Conservation (phyloP, 2,329 filamentous ascomycete species). For the Thelonectria rubi region DNA sequence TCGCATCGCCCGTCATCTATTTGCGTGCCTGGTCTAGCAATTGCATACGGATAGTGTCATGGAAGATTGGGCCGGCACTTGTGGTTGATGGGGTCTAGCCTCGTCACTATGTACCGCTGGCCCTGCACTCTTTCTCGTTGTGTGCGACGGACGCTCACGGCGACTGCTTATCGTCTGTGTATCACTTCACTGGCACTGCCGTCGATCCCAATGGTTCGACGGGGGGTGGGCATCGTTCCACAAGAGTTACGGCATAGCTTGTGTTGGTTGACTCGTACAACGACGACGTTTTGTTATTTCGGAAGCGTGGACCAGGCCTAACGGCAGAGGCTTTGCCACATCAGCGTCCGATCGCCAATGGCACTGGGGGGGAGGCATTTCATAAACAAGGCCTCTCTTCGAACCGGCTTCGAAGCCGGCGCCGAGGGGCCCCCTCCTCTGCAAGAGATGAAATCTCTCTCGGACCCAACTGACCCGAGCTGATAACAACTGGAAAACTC, state of each 20-base stretch:
- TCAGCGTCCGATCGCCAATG: conserved; percentile 9
- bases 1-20: conserved; percentile 2
- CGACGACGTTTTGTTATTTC: background rate
- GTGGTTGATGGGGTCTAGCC: conserved; percentile 5
- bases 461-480: conserved; percentile 14
- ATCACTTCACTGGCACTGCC: background rate
- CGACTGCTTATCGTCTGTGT: too few species aligned
- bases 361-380: too few species aligned
- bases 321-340: background rate
- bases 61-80: background rate
- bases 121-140: too few species aligned
- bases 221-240: background rate
- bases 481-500: background rate
- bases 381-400: background rate
- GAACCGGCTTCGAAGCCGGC: conserved; percentile 7
- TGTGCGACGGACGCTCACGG: too few species aligned
- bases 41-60: background rate
- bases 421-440: background rate
- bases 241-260: conserved; percentile 5
- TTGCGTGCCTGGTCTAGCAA: conserved; percentile 12
- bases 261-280: background rate
- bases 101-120: background rate
- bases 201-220: background rate
- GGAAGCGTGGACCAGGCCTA: background rate
- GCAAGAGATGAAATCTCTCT: background rate